These are phyloP conservation scores for Blastomyces parvus DNA, from an alignment of 2,329 filamentous ascomycete genomes.

Conservation along the genomic window DNA sequence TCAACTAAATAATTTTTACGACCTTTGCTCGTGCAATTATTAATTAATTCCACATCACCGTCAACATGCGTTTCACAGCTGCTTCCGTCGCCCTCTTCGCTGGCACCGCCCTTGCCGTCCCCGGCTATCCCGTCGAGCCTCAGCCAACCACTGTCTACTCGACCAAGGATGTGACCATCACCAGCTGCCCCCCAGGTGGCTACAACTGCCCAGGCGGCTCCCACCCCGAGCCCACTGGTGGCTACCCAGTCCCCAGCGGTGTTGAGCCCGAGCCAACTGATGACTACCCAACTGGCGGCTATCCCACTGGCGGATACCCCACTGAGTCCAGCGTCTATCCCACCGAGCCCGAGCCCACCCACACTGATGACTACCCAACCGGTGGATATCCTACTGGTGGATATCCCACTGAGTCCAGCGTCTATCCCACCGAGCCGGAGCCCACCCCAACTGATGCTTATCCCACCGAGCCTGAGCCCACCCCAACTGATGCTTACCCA, in stretches of 20 bases:
- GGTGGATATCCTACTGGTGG: constrained; percentile 2
- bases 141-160: constrained; percentile 42
- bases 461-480: too few relatives aligned
- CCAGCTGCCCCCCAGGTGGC: constrained; percentile 51
- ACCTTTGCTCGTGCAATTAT: constrained; percentile 17
- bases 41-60: constrained; percentile 10
- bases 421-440: not conserved
- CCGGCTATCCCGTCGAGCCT: constrained; percentile 14
- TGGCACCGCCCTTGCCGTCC: constrained; percentile 32
- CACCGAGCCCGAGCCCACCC: constrained; percentile 54
- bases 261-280: constrained; percentile 40
- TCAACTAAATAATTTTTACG: constrained; percentile 23
- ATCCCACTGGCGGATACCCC: constrained; percentile 35
- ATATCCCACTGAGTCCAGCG: not conserved
- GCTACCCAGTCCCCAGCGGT: constrained; percentile 44
- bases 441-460: not conserved
- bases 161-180: constrained; percentile 53
- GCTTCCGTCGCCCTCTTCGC: constrained; percentile 35
- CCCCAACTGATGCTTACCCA: not conserved
- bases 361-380: constrained; percentile 24
- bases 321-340: too few relatives aligned
- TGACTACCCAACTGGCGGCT: too few relatives aligned
- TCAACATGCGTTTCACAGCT: constrained; percentile 39
- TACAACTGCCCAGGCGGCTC: constrained; percentile 48
- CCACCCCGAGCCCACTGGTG: constrained; percentile 8